These are phyloP conservation scores for Oryza coarctata DNA, from an alignment of 176 grass and related monocot genomes.

Conservation along the genomic window DNA sequence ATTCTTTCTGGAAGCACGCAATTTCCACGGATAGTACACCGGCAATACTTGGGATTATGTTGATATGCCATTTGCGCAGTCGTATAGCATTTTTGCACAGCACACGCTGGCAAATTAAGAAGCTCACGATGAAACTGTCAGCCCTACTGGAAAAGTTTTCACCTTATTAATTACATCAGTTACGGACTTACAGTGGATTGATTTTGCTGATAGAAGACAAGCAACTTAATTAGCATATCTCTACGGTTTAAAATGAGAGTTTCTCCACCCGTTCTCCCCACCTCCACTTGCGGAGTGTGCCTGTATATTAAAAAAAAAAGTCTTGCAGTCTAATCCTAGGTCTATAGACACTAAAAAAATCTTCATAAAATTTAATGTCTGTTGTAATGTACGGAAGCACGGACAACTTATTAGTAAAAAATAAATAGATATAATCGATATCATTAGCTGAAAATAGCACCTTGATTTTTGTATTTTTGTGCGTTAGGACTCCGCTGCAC, in stretches of 20 bases:
- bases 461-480: conserved; percentile 7
- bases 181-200: background rate
- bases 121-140: too few relatives aligned
- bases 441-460: background rate
- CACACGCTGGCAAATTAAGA: background rate
- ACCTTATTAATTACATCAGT: background rate
- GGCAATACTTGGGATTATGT: background rate
- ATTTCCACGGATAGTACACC: background rate
- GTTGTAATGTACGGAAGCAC: too few relatives aligned
- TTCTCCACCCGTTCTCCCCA: too few relatives aligned
- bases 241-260: too few relatives aligned
- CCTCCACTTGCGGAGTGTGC: too few relatives aligned
- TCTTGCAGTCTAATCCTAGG: too few relatives aligned
- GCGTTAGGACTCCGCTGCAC: background rate
- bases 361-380: too few relatives aligned
- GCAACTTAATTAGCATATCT: background rate
- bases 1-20: background rate
- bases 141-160: background rate
- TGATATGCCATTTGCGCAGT: background rate
- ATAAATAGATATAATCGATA: too few relatives aligned
- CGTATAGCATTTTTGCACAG: too few relatives aligned
- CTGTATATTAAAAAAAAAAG: too few relatives aligned
- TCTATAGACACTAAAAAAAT: too few relatives aligned
- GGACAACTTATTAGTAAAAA: too few relatives aligned
- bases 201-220: background rate